Percentiles rank a stretch among this genome's conserved stretches.
phyloP scores from a whole-genome alignment of 2,329 filamentous ascomycete genomes.

The Clonostachys sp. region DNA sequence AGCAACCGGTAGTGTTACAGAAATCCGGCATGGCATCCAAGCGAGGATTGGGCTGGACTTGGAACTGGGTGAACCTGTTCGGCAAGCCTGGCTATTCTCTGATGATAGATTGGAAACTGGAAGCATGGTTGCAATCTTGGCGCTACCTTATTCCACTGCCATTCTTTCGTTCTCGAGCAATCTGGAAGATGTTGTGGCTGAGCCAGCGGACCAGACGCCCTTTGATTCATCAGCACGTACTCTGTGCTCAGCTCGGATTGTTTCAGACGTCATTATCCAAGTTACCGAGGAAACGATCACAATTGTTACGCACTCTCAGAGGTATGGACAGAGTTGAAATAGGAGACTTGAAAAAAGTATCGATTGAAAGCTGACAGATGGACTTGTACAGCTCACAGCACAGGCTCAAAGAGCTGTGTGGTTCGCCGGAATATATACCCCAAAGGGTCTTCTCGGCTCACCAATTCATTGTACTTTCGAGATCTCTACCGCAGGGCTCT shows the following conservation, averaged over 20 bases:
- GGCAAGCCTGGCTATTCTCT: constrained; percentile 38
- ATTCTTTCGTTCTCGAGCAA: constrained; percentile 44
- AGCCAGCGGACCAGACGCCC: constrained; percentile 28
- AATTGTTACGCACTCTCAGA: constrained; percentile 25
- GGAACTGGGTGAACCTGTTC: constrained; percentile 42
- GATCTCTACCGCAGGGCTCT: constrained; percentile 5
- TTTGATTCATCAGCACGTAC: constrained; percentile 52
- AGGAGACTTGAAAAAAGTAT: too few species aligned
- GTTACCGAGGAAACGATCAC: constrained; percentile 45
- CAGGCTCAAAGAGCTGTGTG: too few species aligned
- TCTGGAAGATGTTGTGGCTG: constrained; percentile 36
- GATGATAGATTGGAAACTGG: not conserved
- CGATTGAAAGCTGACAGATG: too few species aligned
- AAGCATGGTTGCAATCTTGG: constrained; percentile 33
- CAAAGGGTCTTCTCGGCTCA: too few species aligned
- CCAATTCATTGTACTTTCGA: too few species aligned
- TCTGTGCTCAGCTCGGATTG: constrained; percentile 33
- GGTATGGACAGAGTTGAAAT: constrained; percentile 25
- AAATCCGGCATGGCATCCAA: constrained; percentile 66
- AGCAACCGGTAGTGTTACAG: constrained; percentile 56
- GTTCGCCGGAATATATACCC: too few species aligned
- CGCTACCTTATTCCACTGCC: constrained; percentile 42
- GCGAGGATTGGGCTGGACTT: constrained; percentile 60
- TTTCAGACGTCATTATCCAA: constrained; percentile 39
- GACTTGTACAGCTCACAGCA: too few species aligned